These are phyloP conservation scores for Spathaspora arborariae DNA, from an alignment of 805 yeast species.

Conservation along the genomic window DNA sequence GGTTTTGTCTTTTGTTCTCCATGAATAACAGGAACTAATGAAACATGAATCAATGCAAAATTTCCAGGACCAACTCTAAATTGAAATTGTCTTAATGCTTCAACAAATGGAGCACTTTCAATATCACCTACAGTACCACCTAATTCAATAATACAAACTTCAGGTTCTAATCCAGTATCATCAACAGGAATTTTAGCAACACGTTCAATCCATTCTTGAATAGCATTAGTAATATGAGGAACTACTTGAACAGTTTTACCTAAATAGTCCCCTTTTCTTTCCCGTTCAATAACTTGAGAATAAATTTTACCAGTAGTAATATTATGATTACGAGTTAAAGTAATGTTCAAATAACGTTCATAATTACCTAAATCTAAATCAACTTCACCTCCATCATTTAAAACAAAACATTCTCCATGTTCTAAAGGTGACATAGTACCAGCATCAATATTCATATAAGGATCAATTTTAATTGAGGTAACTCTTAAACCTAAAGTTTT, in stretches of 20 bases:
- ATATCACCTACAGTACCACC: constrained; percentile 99
- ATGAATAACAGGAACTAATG: constrained; percentile 94
- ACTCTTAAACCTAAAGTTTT: constrained; percentile 93
- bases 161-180: constrained; percentile 82
- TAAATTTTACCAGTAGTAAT: constrained; percentile 98
- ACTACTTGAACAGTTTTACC: constrained; percentile 99
- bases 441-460: constrained; percentile 98
- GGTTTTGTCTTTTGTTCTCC: constrained; percentile 99
- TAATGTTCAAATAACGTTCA: constrained; percentile 92
- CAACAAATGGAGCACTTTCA: constrained; percentile 98
- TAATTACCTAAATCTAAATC: constrained; percentile 97
- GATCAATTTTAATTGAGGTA: constrained; percentile 97
- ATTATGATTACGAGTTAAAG: constrained; percentile 90
- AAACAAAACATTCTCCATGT: constrained; percentile 97
- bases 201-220: constrained; percentile 97
- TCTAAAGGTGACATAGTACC: constrained; percentile 99
- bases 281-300: constrained; percentile 88
- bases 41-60: constrained; percentile 94
- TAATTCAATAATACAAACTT: constrained; percentile 92
- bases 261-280: constrained; percentile 93
- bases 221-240: constrained; percentile 95
- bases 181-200: constrained; percentile 93
- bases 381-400: constrained; percentile 98
- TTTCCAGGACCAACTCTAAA: constrained; percentile 92
- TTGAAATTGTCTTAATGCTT: constrained; percentile 98